Evolutionary conservation across 2,329 filamentous ascomycete species (phyloP).

Genomic region (Cladophialophora chaetospira): DNA sequence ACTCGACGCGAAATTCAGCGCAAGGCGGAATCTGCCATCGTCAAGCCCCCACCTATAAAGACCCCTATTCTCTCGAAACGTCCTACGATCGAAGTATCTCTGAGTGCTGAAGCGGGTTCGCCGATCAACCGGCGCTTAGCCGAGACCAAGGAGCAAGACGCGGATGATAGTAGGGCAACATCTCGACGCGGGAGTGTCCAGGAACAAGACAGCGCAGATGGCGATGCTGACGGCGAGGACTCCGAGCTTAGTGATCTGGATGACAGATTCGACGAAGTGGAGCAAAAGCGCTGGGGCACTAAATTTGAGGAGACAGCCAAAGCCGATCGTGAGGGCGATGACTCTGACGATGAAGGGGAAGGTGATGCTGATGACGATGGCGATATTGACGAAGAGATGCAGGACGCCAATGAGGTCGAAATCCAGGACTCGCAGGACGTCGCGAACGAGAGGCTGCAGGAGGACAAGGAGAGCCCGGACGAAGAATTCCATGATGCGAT

Average conservation of each 20-base stretch:
- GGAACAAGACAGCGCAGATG: constrained; percentile 68
- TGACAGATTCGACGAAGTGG: constrained; percentile 58
- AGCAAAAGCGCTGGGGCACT: constrained; percentile 22
- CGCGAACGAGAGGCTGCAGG: neutral
- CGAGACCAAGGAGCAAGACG: constrained; percentile 46
- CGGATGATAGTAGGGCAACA: constrained; percentile 45
- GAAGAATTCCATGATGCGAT: constrained; percentile 20
- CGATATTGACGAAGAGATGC: constrained; percentile 17
- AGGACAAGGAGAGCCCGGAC: constrained; percentile 5
- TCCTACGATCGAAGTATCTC: constrained; percentile 28
- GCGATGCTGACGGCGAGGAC: constrained; percentile 59
- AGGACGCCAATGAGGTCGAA: constrained; percentile 17
- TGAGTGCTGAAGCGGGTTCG: constrained; percentile 38
- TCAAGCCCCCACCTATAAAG: constrained; percentile 42
- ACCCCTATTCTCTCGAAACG: constrained; percentile 34
- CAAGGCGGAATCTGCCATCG: constrained; percentile 59
- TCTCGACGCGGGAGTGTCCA: constrained; percentile 62
- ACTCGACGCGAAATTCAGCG: constrained; percentile 61
- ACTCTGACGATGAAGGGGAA: constrained; percentile 38
- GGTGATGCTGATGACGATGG: constrained; percentile 32
- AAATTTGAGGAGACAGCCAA: constrained; percentile 49
- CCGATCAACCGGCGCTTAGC: constrained; percentile 54
- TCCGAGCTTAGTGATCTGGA: constrained; percentile 27
- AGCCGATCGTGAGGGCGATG: constrained; percentile 41
- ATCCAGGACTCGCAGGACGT: constrained; percentile 26